Percentiles rank a stretch among this genome's conserved stretches.
Conservation (phyloP, 441 rosid species). For the Dalechampia spathulata region DNA sequence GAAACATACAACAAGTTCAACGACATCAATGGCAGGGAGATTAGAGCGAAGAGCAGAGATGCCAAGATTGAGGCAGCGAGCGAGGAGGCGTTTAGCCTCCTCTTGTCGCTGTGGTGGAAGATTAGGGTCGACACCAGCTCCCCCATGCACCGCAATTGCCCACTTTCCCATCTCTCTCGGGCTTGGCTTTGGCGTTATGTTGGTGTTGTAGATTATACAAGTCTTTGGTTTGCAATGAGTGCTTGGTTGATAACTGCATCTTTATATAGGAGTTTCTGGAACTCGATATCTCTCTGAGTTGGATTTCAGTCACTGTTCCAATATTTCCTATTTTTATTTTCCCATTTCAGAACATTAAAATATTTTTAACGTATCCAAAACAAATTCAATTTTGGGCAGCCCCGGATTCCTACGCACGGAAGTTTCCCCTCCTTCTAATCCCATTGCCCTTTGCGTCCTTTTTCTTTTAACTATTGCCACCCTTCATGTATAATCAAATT, state of each 20-base stretch:
- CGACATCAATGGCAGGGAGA: conserved; percentile 78
- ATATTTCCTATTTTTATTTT: too few relatives aligned
- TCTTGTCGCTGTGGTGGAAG: conserved; percentile 75
- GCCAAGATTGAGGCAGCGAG: conserved; percentile 84
- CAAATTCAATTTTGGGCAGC: too few relatives aligned
- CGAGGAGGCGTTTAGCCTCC: conserved; percentile 70
- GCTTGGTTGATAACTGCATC: neutral
- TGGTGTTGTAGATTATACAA: neutral
- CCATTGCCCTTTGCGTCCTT: too few relatives aligned
- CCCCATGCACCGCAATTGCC: conserved; percentile 99
- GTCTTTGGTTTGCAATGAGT: neutral
- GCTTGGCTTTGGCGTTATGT: neutral
- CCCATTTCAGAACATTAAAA: too few relatives aligned
- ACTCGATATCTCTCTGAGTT: conserved; percentile 7
- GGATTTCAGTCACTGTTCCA: neutral
- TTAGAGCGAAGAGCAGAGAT: conserved; percentile 73
- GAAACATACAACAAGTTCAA: conserved; percentile 80
- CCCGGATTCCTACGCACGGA: too few relatives aligned
- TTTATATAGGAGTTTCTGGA: conserved; percentile 23
- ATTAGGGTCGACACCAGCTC: conserved; percentile 94
- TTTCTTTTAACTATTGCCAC: too few relatives aligned
- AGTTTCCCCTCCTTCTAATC: too few relatives aligned
- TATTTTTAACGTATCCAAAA: too few relatives aligned
- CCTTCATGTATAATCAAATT: too few relatives aligned
- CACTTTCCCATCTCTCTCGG: conserved; percentile 53